phyloP scores from a whole-genome alignment of 352 stramenopile genomes.

The Plasmopara muralis region DNA sequence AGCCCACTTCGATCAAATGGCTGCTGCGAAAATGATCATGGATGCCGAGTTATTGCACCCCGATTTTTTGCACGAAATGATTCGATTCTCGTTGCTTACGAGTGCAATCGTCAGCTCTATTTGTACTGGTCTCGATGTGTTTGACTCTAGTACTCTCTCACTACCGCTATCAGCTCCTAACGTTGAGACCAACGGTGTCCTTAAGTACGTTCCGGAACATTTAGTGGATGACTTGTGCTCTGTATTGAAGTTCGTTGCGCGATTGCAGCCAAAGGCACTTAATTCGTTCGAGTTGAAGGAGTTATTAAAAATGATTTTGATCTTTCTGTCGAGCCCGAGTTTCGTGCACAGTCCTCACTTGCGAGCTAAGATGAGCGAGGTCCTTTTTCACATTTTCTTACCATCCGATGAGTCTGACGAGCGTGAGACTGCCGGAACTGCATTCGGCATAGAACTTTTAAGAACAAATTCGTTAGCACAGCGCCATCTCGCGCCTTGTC shows the following conservation, averaged over 20 bases:
- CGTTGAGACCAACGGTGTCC: conserved; percentile 21
- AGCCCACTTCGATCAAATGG: conserved; percentile 69
- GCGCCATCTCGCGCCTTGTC: conserved; percentile 88
- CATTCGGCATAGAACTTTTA: conserved; percentile 53
- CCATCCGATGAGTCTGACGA: conserved; percentile 80
- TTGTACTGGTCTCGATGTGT: conserved; percentile 26
- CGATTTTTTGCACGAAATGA: conserved; percentile 69
- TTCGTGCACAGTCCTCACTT: conserved; percentile 90
- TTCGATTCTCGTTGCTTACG: conserved; percentile 67
- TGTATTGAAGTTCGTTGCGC: conserved; percentile 88
- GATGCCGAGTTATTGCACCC: conserved; percentile 73
- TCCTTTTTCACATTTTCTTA: conserved; percentile 95
- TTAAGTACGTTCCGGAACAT: conserved; percentile 91
- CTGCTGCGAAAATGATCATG: conserved; percentile 69
- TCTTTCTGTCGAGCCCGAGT: conserved; percentile 85
- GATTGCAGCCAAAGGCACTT: conserved; percentile 81
- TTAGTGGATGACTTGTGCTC: conserved; percentile 93
- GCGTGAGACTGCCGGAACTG: conserved; percentile 51
- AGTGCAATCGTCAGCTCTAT: conserved; percentile 51
- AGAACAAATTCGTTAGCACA: conserved; percentile 63
- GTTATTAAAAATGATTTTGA: conserved; percentile 87
- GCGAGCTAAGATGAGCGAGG: conserved; percentile 93
- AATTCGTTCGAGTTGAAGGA: conserved; percentile 79
- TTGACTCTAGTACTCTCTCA: conserved; percentile 14
- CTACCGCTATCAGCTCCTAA: conserved; percentile 38